Evolutionary conservation across 371 early-diverging fungal genomes (phyloP), one percentile per base, ranked within the genome.

Genomic region (Mortierella sp.): DNA sequence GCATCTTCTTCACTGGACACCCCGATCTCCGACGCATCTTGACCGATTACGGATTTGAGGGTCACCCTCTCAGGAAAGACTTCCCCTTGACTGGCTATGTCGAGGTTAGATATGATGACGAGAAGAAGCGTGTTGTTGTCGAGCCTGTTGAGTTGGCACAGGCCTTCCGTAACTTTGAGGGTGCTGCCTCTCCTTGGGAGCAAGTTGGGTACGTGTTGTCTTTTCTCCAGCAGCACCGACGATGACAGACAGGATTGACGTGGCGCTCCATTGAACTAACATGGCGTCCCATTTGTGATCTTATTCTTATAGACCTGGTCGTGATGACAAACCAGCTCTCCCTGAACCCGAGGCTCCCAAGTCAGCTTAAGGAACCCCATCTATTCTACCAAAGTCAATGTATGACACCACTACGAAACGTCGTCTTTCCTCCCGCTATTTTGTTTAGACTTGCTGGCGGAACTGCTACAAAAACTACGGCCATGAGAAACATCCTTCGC

Each of bases 11-110:
- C 78, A 86, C 90, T 3, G 93, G 91, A 55, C 99, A 98, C 73
- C 99, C 99, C 16, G 99, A 98, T 86, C 83, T 98, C 68, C 81
- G 99, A 53, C 87, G 99, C 61, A 98, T 98, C 76, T 88, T 98
- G 84, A 97, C 98, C 53, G 98, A 98, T 82, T 98, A 98, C 78
- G 98, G 98, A 50, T 98, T 98, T 70, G 96, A 96, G 83, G 98
- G 99, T 16, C 92, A 98, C 82, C 98, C 99, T 52, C 78, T 98
- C 71, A 87, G 99, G 73, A 98, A 98, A 87, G 99, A 98, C 76
- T 98, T 98, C 89, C 99, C 99, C 54, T 84, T 97, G 49, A 96
- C 96, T 38, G 97, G 97, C 38, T 96, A 95, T 80, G 93, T 94
- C 23, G 97, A 96, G 82, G 94, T 96, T 47, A 86, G 98, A 62